Percentiles rank a stretch among this genome's conserved stretches.
Evolutionary conservation across 768 basidiomycete genomes (phyloP).

Genomic region (Solioccasus polychromus): DNA sequence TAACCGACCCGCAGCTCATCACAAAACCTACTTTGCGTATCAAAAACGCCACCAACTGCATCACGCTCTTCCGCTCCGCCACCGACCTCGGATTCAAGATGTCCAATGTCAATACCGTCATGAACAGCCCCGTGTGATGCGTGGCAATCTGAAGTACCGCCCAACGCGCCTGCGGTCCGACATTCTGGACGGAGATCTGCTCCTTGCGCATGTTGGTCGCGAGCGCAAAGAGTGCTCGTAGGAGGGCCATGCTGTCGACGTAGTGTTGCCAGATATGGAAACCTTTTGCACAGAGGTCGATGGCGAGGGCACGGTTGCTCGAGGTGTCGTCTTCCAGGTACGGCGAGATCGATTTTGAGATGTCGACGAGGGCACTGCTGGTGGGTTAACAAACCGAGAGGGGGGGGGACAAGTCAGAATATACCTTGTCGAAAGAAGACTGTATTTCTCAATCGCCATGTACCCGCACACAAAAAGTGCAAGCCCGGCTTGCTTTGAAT

Average conservation of each 20-base stretch:
- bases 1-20: not conserved
- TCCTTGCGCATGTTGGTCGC: slow-evolving; percentile 74
- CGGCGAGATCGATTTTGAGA: slow-evolving; percentile 76
- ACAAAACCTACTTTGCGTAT: slow-evolving; percentile 71
- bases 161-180: slow-evolving; percentile 72
- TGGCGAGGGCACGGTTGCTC: slow-evolving; percentile 65
- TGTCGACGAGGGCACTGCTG: slow-evolving; percentile 71
- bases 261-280: slow-evolving; percentile 96
- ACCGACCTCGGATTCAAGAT: slow-evolving; percentile 74
- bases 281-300: slow-evolving; percentile 88
- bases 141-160: slow-evolving; percentile 86
- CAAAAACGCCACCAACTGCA: slow-evolving; percentile 92
- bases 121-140: slow-evolving; percentile 83
- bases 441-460: slow-evolving; percentile 78
- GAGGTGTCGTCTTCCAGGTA: slow-evolving; percentile 76
- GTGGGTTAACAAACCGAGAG: not conserved
- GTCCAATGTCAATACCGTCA: slow-evolving; percentile 90
- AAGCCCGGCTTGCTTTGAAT: slow-evolving; percentile 56
- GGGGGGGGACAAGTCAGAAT: not conserved
- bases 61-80: slow-evolving; percentile 79
- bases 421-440: slow-evolving; percentile 71
- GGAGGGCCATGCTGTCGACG: slow-evolving; percentile 83
- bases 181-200: slow-evolving; percentile 61
- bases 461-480: slow-evolving; percentile 82
- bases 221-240: slow-evolving; percentile 79